These are phyloP conservation scores for Cyphellophora attinorum DNA, from an alignment of 2,329 filamentous ascomycete species.

Conservation along the genomic window DNA sequence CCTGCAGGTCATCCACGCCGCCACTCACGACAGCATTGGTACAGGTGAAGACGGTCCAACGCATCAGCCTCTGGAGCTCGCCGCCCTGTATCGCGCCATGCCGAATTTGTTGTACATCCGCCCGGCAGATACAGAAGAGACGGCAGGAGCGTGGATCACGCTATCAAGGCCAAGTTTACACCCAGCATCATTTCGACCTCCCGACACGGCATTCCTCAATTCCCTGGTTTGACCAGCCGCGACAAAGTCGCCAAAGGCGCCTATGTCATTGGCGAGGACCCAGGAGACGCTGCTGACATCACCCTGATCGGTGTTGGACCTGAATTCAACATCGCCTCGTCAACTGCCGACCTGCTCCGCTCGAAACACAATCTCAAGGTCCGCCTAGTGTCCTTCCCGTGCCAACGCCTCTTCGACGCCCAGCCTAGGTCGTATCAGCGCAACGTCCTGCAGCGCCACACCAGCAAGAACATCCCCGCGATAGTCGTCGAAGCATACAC, in stretches of 20 bases:
- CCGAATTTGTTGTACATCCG: constrained; percentile 99
- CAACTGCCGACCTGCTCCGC: constrained; percentile 80
- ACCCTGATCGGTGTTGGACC: constrained; percentile 92
- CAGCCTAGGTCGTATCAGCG: constrained; percentile 89
- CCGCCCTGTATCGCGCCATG: constrained; percentile 95
- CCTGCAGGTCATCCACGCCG: constrained; percentile 86
- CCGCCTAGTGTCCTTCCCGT: constrained; percentile 90
- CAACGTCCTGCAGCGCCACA: constrained; percentile 27
- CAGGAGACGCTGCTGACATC: constrained; percentile 71
- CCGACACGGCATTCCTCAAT: constrained; percentile 95
- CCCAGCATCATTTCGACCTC: constrained; percentile 90
- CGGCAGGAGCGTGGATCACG: constrained; percentile 95
- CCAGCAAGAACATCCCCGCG: constrained; percentile 24
- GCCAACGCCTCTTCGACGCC: constrained; percentile 91
- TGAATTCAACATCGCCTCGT: constrained; percentile 87
- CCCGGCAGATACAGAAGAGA: constrained; percentile 97
- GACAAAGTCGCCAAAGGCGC: constrained; percentile 82
- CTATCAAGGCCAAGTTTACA: constrained; percentile 78
- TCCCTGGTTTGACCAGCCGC: constrained; percentile 85
- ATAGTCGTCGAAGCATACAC: constrained; percentile 41
- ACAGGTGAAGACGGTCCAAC: constrained; percentile 97
- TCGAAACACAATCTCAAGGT: constrained; percentile 78
- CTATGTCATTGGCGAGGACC: constrained; percentile 72
- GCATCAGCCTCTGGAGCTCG: constrained; percentile 97
- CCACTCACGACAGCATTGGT: constrained; percentile 98